Base-by-base conservation (phyloP, 441 rosid species). In the Adansonia grandidieri region DNA sequence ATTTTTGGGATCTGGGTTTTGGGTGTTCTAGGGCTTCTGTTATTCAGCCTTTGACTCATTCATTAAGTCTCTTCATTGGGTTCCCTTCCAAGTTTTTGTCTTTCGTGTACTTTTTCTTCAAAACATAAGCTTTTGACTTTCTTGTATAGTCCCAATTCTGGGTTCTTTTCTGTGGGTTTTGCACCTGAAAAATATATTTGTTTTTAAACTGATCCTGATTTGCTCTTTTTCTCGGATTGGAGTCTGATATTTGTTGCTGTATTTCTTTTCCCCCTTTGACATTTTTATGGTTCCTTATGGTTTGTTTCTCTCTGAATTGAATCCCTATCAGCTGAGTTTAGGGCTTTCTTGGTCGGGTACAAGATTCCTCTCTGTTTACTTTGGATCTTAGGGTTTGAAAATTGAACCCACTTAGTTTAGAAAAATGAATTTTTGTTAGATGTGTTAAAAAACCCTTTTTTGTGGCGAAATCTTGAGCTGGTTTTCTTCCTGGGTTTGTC, bases 1-100 rank as follows among this genome's bases (percentile, higher is more conserved):
- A 79, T 71, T 83, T 87, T 83, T 81, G 89, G 94, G 93, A 92
- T 91, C 95, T 93, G 89, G 89, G 85, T 32, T 84, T 80, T 82
- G 81, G 85, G 87, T 88, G 86, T 87, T 89, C 88, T 84, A 86
- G 86, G 93, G 87, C 89, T 90, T 85, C 80, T 73, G 73, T 64
- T 72, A 15, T 70, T 70, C 42, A 70, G 58, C 79, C 77, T 85
- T 84, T 83, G 92, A 87, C 86, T 86, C 78, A 71, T 68, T 50
- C 51, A 37, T 37, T 37, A 37, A 70, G 54, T 80, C 74, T 32
- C 37, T 32, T 74, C 81, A 84, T 84, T 81, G 90, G 87, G 83
- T 85, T 88, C 86, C 74, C 84, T 83, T 79, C 83, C 79, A 68
- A 24, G 74, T 81, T 80, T 78, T 82, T 84, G 78, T 80, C 81